A percentile compares a stretch with the other conserved stretches of the same genome.
Evolutionary conservation across 2,329 filamentous ascomycete species (phyloP).

Genomic region (Xylariaceae sp.): DNA sequence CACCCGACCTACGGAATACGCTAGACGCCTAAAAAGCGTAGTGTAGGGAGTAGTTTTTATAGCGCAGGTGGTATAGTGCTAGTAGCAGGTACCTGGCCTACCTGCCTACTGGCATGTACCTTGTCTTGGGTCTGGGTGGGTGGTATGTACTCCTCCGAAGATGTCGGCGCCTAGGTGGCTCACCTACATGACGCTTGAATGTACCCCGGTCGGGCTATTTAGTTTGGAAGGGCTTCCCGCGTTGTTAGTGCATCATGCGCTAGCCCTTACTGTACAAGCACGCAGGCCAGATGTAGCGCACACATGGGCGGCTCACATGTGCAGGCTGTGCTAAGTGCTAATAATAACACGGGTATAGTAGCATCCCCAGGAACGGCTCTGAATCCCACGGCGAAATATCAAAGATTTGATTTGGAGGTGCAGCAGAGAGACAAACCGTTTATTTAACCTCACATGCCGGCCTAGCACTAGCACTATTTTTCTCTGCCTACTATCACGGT

Average conservation of each 20-base stretch:
- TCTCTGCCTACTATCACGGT: too few relatives aligned
- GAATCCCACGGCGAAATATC: neutral
- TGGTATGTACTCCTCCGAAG: neutral
- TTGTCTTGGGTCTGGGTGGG: neutral
- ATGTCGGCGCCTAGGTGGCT: neutral
- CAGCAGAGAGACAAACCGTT: neutral
- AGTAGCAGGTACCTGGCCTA: too few relatives aligned
- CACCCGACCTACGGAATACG: too few relatives aligned
- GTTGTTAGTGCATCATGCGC: neutral
- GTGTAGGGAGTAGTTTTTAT: neutral
- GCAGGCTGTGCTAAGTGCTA: neutral
- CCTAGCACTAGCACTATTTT: too few relatives aligned
- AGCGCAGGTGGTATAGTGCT: neutral
- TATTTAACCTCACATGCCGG: too few relatives aligned
- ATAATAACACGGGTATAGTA: neutral
- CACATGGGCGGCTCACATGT: neutral
- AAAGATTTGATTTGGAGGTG: neutral
- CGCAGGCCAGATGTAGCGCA: neutral
- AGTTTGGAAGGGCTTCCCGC: neutral
- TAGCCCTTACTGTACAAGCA: neutral
- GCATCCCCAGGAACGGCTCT: neutral
- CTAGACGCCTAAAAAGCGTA: too few relatives aligned
- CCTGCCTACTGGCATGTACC: neutral
- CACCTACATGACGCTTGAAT: neutral
- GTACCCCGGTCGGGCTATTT: neutral